Base-by-base conservation (phyloP, 1,139 yeast species). In the Debaryomyces robertsiae region DNA sequence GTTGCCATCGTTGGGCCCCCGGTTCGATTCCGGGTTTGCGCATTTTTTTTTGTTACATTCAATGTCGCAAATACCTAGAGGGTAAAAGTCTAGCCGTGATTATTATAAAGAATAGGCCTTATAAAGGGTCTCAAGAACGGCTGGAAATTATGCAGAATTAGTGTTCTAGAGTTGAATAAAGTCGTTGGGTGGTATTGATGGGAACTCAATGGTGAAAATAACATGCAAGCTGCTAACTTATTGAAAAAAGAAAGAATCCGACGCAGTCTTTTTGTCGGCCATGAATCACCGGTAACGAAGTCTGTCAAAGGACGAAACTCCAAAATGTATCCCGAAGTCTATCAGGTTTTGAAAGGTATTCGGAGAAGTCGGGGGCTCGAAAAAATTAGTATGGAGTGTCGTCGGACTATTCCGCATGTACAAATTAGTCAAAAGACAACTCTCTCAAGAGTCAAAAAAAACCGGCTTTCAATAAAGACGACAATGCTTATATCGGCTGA, bases 381-480 rank as follows among this genome's bases (percentile, higher is more conserved):
- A 60, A 23, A 46, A 45, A 6, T 47, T 77, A 49, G 76, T 88
- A 82, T 49, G 95, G 88, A 52, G 77, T 87, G 42, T 80, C 82
- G 29, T 46, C 95, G 96, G 49, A 86, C 89, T 60, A 95, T 87
- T 29, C 72, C 88, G 56, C 86, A 86, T 65, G 76, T 80, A 30
- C 93, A 94, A 43, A 90, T 95, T 18, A 95, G 95, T 52, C 94
- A 87, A 42, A 83, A 82, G 43, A 95, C 87, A 59, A 91, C 85
- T 64, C 76, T 91, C 48, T 94, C 93, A 36, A 96, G 72, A 13
- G 48, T 55, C 35, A 65, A 66, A 50, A 46, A 60, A 11, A 60
- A 54, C 9, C 73, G 73, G 1, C 65, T 69, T 49, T 74, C 73
- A 2, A 47, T 55, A 27, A 46, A 56, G 15, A 67, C 74, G 75